These are phyloP conservation scores for Calonectria honghensis DNA, from an alignment of 2,329 filamentous ascomycete genomes.

Conservation along the genomic window DNA sequence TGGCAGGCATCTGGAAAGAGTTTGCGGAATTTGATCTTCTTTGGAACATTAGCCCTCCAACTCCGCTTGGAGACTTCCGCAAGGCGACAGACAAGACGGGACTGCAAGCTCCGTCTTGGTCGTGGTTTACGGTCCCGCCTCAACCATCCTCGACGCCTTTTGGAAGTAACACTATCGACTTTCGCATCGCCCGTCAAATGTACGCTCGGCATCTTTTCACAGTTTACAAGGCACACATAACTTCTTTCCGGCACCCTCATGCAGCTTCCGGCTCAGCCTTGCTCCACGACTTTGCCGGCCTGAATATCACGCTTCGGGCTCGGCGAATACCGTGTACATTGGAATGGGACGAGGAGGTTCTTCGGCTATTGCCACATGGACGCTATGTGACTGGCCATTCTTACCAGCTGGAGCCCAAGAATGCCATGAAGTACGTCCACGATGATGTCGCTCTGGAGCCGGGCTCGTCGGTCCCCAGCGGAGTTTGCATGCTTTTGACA, in stretches of 20 bases:
- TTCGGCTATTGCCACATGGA: constrained; percentile 28
- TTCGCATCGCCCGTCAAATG: constrained; percentile 24
- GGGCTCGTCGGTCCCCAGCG: constrained; percentile 7
- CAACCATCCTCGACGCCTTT: neutral
- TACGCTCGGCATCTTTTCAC: constrained; percentile 12
- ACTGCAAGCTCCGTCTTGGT: constrained; percentile 28
- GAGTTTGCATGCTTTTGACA: constrained; percentile 32
- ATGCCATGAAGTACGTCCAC: constrained; percentile 34
- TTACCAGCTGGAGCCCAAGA: constrained; percentile 14
- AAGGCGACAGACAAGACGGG: neutral
- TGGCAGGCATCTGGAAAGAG: constrained; percentile 41
- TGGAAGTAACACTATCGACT: constrained; percentile 29
- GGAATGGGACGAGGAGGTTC: constrained; percentile 31
- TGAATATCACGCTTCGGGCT: constrained; percentile 33
- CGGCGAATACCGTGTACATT: constrained; percentile 28
- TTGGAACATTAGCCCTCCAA: constrained; percentile 14
- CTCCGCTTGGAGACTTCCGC: constrained; percentile 1
- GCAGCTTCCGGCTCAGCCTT: constrained; percentile 6
- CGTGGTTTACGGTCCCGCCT: constrained; percentile 37
- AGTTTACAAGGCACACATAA: constrained; percentile 13
- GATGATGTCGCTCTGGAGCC: constrained; percentile 23
- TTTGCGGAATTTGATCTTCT: constrained; percentile 36
- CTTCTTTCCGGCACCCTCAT: constrained; percentile 21
- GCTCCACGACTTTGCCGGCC: constrained; percentile 17
- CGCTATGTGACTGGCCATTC: neutral